Conservation (phyloP, 23 red algal genomes). For the Rhodosorus marinus region DNA sequence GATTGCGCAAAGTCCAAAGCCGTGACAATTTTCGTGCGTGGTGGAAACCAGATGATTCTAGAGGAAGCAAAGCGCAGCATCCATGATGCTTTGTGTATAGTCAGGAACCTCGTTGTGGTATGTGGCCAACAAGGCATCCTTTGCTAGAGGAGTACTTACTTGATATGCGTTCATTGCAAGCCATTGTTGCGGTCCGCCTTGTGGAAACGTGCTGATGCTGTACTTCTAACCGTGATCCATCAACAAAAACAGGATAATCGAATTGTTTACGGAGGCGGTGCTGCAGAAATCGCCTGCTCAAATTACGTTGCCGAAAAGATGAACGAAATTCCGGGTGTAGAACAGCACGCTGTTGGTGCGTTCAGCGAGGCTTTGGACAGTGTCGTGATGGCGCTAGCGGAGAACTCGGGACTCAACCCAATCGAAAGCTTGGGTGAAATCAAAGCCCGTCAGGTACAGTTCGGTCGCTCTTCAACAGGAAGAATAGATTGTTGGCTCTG, state of each 20-base stretch:
- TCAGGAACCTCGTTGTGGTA: slow-evolving; percentile 90
- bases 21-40: slow-evolving; percentile 87
- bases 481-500: too few relatives aligned
- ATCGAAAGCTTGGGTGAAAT: slow-evolving; percentile 59
- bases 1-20: slow-evolving; percentile 73
- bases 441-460: slow-evolving; percentile 69
- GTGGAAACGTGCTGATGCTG: too few relatives aligned
- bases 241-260: too few relatives aligned
- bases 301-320: slow-evolving; percentile 51
- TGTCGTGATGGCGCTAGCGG: slow-evolving; percentile 77
- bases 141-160: too few relatives aligned
- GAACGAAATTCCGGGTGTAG: slow-evolving; percentile 60
- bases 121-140: too few relatives aligned
- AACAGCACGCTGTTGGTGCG: slow-evolving; percentile 79
- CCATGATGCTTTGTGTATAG: slow-evolving; percentile 92
- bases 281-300: slow-evolving; percentile 82
- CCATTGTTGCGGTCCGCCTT: too few relatives aligned
- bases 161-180: too few relatives aligned
- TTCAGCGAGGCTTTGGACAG: slow-evolving; percentile 89
- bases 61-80: slow-evolving; percentile 96
- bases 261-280: slow-evolving; percentile 90
- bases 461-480: too few relatives aligned
- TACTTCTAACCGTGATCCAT: too few relatives aligned
- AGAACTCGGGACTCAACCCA: slow-evolving; percentile 76
- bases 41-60: slow-evolving; percentile 96